These are phyloP conservation scores for Hypoxylon perforatum DNA, from an alignment of 495 filamentous ascomycete species.

Conservation along the genomic window DNA sequence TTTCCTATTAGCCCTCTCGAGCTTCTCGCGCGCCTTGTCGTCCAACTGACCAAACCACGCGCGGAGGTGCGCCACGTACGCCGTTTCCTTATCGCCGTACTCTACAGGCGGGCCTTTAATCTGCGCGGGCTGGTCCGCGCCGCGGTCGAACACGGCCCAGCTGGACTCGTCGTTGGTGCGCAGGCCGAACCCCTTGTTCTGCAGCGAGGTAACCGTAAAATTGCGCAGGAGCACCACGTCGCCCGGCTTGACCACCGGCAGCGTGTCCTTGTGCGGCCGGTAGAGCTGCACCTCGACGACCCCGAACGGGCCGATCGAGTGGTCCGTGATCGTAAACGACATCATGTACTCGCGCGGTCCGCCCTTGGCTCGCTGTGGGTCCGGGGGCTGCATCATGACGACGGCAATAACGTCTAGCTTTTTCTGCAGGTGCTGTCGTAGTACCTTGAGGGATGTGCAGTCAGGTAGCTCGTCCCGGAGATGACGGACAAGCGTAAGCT, in stretches of 20 bases:
- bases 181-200: slow-evolving; percentile 60
- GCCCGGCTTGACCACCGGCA: slow-evolving; percentile 76
- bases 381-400: slow-evolving; percentile 65
- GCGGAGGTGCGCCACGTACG: slow-evolving; percentile 48
- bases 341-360: slow-evolving; percentile 77
- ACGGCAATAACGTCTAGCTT: slow-evolving; percentile 75
- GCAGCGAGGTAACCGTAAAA: slow-evolving; percentile 73
- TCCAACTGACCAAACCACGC: slow-evolving; percentile 57
- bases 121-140: slow-evolving; percentile 48
- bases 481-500: slow-evolving; percentile 52
- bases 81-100: slow-evolving; percentile 49
- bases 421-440: slow-evolving; percentile 66
- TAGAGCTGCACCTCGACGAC: slow-evolving; percentile 75
- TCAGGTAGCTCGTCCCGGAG: slow-evolving; percentile 73
- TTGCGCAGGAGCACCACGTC: slow-evolving; percentile 80
- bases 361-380: slow-evolving; percentile 68
- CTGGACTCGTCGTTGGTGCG: slow-evolving; percentile 54
- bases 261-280: slow-evolving; percentile 74
- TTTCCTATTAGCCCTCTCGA: slow-evolving; percentile 56
- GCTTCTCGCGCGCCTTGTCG: slow-evolving; percentile 46
- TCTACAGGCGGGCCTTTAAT: slow-evolving; percentile 60
- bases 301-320: slow-evolving; percentile 57
- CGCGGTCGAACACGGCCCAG: slow-evolving; percentile 73
- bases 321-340: slow-evolving; percentile 76
- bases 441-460: slow-evolving; percentile 73